Evolutionary conservation across 805 yeast species (phyloP), one percentile per base, ranked within the genome.

Genomic region (Lipomyces yamanashiensis): DNA sequence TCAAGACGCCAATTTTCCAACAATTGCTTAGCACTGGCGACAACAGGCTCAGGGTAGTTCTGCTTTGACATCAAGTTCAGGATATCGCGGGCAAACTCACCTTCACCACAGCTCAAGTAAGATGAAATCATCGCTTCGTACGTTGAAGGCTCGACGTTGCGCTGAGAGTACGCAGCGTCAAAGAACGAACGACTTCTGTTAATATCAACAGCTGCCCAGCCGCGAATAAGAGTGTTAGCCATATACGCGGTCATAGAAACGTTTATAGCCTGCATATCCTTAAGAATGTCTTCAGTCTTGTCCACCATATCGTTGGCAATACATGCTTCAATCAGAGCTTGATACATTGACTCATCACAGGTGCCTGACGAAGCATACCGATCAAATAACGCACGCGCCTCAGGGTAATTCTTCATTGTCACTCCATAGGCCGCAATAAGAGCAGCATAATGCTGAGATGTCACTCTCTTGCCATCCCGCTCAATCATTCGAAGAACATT

Each of bases 381-480:
- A 2, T 74, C 67, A 64, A 76, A 78, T 56, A 77, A 76, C 39
- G 65, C 70, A 23, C 71, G 68, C 9, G 81, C 80, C 2, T 74
- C 71, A 7, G 67, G 71, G 15, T 79, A 67, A 57, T 77, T 78
- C 13, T 61, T 63, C 66, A 66, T 56, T 12, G 72, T 66, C 8
- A 78, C 78, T 1, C 81, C 81, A 13, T 79, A 74, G 9, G 80
- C 80, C 8, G 69, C 68, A 45, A 78, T 66, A 52, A 78, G 65
- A 1, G 79, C 72, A 3, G 80, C 78, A 41, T 73, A 76, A 62
- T 79, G 81, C 67, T 73, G 73, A 37, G 76, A 61, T 15, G 74
- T 66, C 43, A 73, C 67, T 7, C 69, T 63, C 12, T 69, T 69
- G 1, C 74, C 74, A 53, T 74, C 74, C 19, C 63, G 57, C 19